Evolutionary conservation across 129 eudicot species (phyloP), one percentile per base, ranked within the genome.

Genomic region (Gnaphalium uliginosum): DNA sequence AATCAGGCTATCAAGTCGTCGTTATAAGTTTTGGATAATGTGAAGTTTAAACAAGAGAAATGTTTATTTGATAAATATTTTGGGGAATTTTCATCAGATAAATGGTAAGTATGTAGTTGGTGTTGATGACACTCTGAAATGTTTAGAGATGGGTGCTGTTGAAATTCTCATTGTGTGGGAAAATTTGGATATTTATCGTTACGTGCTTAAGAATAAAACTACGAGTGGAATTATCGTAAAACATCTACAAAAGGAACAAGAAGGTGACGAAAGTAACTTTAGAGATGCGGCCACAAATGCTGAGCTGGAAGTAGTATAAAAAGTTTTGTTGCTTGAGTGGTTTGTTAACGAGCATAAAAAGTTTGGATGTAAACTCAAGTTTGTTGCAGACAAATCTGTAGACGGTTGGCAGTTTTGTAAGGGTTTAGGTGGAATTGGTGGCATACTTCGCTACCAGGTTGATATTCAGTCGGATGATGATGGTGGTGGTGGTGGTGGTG

Each of bases 381-480:
- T 81, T 32, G 84, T 81, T 26, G 75, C 80, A 5, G 75, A 81
- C 39, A 81, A 81, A 23, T 74, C 80, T 17, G 79, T 73, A 74
- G 84, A 80, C 33, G 84, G 84, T 2, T 74, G 79, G 2, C 84
- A 80, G 24, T 80, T 80, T 74, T 80, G 84, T 59, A 80, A 79
- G 23, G 84, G 84, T n/a, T 80, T 80, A 25, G 84, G 84, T 66
- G 84, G 84, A n/a, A 80, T 80, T 29, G 84, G 84, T 74, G 84
- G 84, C 17, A 74, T 81, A 46, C 76, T 81, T 59, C 66, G 84
- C 5, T 81, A 81, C 70, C 84, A 81, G 76, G 76, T 81, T 64
- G 84, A 81, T 46, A 81, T 81, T 59, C 69, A 79, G 32, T 81
- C 80, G 0, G 74, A 66, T 68, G 84, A 81, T 81, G 84, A 81